These are phyloP conservation scores for Leishmania major DNA, from an alignment of 208 protist genomes.

Conservation along the genomic window DNA sequence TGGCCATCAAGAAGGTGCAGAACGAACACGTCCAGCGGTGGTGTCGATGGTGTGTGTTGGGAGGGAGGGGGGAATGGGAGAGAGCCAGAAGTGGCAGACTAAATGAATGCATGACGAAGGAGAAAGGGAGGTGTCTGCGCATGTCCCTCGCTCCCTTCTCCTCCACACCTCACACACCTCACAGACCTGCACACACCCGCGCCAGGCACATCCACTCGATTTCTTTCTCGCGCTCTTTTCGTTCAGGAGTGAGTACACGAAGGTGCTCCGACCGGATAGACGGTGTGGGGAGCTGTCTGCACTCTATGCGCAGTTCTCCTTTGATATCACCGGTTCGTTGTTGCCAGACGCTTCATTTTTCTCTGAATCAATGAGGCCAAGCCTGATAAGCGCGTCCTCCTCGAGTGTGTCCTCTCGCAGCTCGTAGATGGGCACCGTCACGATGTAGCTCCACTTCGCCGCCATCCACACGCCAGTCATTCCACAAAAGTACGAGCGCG, in stretches of 20 bases:
- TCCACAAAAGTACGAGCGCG: conserved; percentile 71
- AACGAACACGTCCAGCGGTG: not conserved
- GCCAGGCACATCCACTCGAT: not conserved
- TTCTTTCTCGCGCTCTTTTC: not conserved
- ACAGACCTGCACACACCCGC: not conserved
- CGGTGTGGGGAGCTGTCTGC: not conserved
- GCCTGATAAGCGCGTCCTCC: conserved; percentile 33
- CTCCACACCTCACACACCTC: conserved; percentile 1
- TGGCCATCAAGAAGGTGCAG: not conserved
- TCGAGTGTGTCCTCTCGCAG: conserved; percentile 47
- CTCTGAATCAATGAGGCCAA: conserved; percentile 9
- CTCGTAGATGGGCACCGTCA: conserved; percentile 49
- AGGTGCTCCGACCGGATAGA: not conserved
- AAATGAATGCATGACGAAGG: not conserved
- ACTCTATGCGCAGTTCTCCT: conserved; percentile 1
- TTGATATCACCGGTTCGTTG: conserved; percentile 6
- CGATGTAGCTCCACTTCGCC: conserved; percentile 75
- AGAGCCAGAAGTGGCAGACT: not conserved
- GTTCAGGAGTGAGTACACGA: not conserved
- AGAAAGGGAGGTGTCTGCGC: not conserved
- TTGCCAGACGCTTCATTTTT: not conserved
- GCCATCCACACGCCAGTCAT: conserved; percentile 67
- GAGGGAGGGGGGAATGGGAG: not conserved
- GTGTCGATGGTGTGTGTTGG: not conserved
- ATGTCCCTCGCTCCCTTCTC: not conserved